Conservation (phyloP, 257 asterid genomes). For the Rehmannia glutinosa region DNA sequence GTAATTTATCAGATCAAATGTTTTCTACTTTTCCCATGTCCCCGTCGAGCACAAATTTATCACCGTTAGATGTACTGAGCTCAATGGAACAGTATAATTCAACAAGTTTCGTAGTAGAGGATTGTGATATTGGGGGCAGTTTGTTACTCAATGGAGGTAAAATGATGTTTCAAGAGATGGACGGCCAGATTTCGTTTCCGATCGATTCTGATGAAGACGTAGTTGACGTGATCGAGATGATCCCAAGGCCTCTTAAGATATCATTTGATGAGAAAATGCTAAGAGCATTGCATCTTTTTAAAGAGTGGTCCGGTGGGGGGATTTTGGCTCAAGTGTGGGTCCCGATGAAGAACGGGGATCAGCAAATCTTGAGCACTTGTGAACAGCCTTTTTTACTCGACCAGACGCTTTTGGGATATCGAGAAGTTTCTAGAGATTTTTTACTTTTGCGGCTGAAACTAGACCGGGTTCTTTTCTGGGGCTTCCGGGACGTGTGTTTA, state of each 20-base stretch:
- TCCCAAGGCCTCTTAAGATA: conserved; percentile 38
- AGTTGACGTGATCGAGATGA: not conserved
- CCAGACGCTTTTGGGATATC: conserved; percentile 57
- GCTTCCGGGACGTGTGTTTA: conserved; percentile 84
- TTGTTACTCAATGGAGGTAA: too few species aligned
- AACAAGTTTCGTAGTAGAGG: too few species aligned
- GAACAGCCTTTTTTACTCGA: conserved; percentile 64
- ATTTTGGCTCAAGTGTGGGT: conserved; percentile 72
- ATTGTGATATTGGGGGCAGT: too few species aligned
- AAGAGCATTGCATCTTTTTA: conserved; percentile 45
- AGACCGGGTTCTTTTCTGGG: conserved; percentile 43
- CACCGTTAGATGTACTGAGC: too few species aligned
- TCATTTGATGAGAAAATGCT: conserved; percentile 55
- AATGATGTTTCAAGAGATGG: too few species aligned
- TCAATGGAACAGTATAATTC: too few species aligned
- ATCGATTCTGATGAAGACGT: too few species aligned
- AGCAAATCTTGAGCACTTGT: conserved; percentile 50
- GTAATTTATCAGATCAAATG: conserved; percentile 39
- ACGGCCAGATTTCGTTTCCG: too few species aligned
- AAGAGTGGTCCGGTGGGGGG: conserved; percentile 46
- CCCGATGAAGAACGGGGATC: conserved; percentile 50
- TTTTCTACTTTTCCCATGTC: conserved; percentile 32
- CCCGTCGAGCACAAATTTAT: conserved; percentile 19
- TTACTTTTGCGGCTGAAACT: conserved; percentile 49
- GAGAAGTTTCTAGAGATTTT: conserved; percentile 59